Conservation (phyloP, 2,329 filamentous ascomycete genomes). For the Beauveria sp. region DNA sequence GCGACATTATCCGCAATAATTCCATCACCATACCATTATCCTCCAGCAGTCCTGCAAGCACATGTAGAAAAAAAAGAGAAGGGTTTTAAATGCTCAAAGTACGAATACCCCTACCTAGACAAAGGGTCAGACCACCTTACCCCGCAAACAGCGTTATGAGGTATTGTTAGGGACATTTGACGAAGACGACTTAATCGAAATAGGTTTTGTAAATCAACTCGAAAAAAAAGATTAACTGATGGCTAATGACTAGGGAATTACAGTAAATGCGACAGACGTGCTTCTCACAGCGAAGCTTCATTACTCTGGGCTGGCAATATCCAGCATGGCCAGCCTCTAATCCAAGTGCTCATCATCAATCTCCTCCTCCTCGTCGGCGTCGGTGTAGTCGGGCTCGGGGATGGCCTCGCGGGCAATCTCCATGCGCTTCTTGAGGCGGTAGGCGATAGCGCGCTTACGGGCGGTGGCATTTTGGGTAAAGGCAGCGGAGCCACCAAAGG, state of each 20-base stretch:
- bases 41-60: too few species aligned
- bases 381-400: neutral
- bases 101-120: too few species aligned
- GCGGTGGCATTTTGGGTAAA: slow-evolving; percentile 47
- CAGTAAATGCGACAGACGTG: neutral
- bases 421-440: slow-evolving; percentile 24
- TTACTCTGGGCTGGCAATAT: neutral
- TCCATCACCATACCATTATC: too few species aligned
- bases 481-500: slow-evolving; percentile 59
- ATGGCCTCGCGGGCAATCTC: slow-evolving; percentile 20
- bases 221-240: neutral
- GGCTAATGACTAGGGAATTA: slow-evolving; percentile 2
- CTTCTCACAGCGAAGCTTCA: neutral
- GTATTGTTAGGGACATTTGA: neutral
- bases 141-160: too few species aligned
- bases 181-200: neutral
- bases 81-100: too few species aligned
- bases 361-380: slow-evolving; percentile 7
- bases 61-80: too few species aligned
- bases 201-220: neutral
- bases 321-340: neutral
- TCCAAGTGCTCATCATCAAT: neutral
- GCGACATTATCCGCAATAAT: too few species aligned
- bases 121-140: too few species aligned
- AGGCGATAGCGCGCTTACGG: slow-evolving; percentile 6